A percentile compares a stretch with the other conserved stretches of the same genome.
Evolutionary conservation across 805 yeast genomes (phyloP).

Genomic region (Sungouiella blattae): DNA sequence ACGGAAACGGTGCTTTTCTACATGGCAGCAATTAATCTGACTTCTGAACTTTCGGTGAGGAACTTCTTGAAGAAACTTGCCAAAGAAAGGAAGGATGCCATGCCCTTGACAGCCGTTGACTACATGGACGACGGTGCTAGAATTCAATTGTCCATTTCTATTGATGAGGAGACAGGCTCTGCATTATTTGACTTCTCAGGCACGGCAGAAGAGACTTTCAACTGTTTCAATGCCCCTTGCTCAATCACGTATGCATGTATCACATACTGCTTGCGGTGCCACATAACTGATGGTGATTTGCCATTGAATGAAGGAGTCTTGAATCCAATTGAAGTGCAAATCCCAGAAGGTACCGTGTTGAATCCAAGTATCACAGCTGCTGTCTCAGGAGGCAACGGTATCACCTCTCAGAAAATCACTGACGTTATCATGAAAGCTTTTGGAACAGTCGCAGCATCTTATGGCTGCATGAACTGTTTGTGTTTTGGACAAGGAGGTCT

Average conservation of each 20-base stretch:
- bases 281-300: slow-evolving; percentile 77
- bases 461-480: slow-evolving; percentile 89
- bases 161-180: slow-evolving; percentile 45
- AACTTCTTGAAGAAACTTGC: slow-evolving; percentile 28
- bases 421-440: slow-evolving; percentile 85
- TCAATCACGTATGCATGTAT: slow-evolving; percentile 86
- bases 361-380: slow-evolving; percentile 82
- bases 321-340: slow-evolving; percentile 60
- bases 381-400: slow-evolving; percentile 84
- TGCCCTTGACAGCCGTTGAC: slow-evolving; percentile 52
- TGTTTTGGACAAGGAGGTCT: slow-evolving; percentile 78
- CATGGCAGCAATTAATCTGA: slow-evolving; percentile 78
- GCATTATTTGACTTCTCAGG: slow-evolving; percentile 80
- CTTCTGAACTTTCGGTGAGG: slow-evolving; percentile 73
- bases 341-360: slow-evolving; percentile 38
- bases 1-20: slow-evolving; percentile 59
- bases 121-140: slow-evolving; percentile 76
- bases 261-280: slow-evolving; percentile 75
- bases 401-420: slow-evolving; percentile 87
- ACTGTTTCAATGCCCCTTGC: slow-evolving; percentile 85
- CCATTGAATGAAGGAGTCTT: slow-evolving; percentile 92
- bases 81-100: slow-evolving; percentile 5
- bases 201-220: slow-evolving; percentile 78
- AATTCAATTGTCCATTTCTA: slow-evolving; percentile 51
- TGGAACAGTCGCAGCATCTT: slow-evolving; percentile 86